phyloP scores from a whole-genome alignment of 108 stramenopile genomes.

The Pseudonitzschia multiseries region DNA sequence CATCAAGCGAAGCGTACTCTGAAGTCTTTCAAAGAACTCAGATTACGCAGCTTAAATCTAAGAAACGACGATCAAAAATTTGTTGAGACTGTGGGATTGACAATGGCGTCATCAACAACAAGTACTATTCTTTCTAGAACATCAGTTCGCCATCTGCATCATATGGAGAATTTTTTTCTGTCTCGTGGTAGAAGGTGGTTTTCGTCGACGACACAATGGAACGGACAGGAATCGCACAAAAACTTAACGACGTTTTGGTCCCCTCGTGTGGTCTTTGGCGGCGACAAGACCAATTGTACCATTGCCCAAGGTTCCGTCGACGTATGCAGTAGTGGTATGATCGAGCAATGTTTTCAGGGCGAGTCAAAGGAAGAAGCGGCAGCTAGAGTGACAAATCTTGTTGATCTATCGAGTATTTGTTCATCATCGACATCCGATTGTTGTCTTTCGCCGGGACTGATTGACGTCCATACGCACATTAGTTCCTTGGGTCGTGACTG shows the following conservation, averaged over 20 bases:
- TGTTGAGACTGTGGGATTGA: no score
- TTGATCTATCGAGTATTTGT: neutral
- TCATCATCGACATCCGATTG: neutral
- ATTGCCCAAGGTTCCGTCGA: conserved; percentile 8
- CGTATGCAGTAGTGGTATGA: neutral
- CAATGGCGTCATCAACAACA: no score
- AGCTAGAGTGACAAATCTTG: conserved; percentile 3
- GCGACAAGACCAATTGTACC: neutral
- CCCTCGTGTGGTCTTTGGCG: conserved; percentile 19
- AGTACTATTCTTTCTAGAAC: no score
- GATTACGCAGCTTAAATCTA: no score
- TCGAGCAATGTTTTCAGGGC: conserved; percentile 12
- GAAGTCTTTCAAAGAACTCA: no score
- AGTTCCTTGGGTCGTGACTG: conserved; percentile 29
- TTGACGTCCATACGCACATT: conserved; percentile 38
- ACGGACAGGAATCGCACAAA: neutral
- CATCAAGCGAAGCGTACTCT: no score
- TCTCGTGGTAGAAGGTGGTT: neutral
- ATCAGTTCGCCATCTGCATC: no score
- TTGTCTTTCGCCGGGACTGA: conserved; percentile 22
- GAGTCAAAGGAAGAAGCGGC: conserved; percentile 6
- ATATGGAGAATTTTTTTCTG: no score
- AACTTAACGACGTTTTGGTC: conserved; percentile 23
- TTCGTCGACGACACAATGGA: neutral
- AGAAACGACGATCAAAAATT: no score